Evolutionary conservation across 108 stramenopile genomes (phyloP).

Genomic region (Aurantiochytrium sp.): DNA sequence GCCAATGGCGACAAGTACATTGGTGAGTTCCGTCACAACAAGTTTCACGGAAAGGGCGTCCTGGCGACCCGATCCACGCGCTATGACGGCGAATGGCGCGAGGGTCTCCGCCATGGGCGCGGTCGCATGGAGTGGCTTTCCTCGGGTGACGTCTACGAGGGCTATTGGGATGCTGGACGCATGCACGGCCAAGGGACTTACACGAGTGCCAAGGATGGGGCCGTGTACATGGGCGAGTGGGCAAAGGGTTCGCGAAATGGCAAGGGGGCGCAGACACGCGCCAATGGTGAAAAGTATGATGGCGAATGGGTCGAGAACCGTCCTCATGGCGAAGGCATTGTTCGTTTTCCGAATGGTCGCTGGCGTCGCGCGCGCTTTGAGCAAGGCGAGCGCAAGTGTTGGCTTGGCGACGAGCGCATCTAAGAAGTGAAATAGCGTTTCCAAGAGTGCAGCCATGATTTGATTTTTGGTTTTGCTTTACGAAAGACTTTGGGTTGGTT

Average conservation of each 20-base stretch:
- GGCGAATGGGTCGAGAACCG: slow-evolving; percentile 27
- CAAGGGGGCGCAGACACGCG: slow-evolving; percentile 29
- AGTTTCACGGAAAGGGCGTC: background rate
- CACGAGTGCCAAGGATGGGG: background rate
- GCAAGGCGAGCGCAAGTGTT: background rate
- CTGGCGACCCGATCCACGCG: background rate
- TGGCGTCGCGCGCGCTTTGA: background rate
- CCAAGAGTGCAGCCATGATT: no score
- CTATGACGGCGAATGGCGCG: slow-evolving; percentile 23
- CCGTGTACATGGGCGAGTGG: slow-evolving; percentile 23
- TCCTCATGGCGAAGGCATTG: background rate
- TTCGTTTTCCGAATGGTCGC: background rate
- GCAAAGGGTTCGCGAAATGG: slow-evolving; percentile 33
- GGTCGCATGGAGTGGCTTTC: slow-evolving; percentile 10
- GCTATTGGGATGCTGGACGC: slow-evolving; percentile 2
- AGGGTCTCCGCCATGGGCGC: background rate
- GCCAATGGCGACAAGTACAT: slow-evolving; percentile 24
- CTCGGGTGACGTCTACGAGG: background rate
- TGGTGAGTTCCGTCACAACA: background rate
- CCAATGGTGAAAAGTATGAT: slow-evolving; percentile 35
- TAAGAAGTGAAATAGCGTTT: no score
- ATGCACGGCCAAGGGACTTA: slow-evolving; percentile 25
- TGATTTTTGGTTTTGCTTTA: no score
- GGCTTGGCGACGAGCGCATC: background rate
- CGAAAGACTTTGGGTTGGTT: no score